Conservation (phyloP, 202 grass and related monocot genomes). For the Brachypodium distachyon region DNA sequence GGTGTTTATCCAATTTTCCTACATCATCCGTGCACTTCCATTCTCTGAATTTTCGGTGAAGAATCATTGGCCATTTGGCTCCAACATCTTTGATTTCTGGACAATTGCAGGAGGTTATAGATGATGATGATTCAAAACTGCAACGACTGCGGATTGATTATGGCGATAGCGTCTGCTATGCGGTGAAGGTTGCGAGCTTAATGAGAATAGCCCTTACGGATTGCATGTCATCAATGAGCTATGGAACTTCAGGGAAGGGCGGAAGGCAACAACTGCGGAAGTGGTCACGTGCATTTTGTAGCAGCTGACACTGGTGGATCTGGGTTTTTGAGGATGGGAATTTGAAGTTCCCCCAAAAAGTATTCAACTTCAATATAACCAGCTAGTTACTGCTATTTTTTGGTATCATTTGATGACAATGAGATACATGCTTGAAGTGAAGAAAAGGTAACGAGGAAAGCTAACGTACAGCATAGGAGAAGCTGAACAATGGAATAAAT, state of each 20-base stretch:
- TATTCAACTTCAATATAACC: neutral
- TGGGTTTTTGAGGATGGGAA: neutral
- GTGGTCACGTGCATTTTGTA: constrained; percentile 31
- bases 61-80: neutral
- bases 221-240: constrained; percentile 38
- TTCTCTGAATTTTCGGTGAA: constrained; percentile 1
- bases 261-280: constrained; percentile 43
- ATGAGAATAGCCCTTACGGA: constrained; percentile 41
- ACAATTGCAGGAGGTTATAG: constrained; percentile 46
- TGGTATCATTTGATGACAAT: neutral
- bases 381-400: neutral
- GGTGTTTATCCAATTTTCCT: constrained; percentile 23
- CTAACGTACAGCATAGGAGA: neutral
- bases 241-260: constrained; percentile 50
- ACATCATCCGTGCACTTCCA: neutral
- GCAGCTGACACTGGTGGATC: constrained; percentile 9
- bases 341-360: neutral
- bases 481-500: too few species aligned
- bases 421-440: neutral
- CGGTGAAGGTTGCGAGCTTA: constrained; percentile 49
- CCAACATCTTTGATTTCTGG: neutral
- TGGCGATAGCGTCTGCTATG: constrained; percentile 34
- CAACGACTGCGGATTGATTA: constrained; percentile 22
- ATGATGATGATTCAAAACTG: constrained; percentile 52
- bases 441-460: neutral